A percentile compares a stretch with the other conserved stretches of the same genome.
phyloP scores from a whole-genome alignment of 352 stramenopile genomes.

The Plasmopara muralis region DNA sequence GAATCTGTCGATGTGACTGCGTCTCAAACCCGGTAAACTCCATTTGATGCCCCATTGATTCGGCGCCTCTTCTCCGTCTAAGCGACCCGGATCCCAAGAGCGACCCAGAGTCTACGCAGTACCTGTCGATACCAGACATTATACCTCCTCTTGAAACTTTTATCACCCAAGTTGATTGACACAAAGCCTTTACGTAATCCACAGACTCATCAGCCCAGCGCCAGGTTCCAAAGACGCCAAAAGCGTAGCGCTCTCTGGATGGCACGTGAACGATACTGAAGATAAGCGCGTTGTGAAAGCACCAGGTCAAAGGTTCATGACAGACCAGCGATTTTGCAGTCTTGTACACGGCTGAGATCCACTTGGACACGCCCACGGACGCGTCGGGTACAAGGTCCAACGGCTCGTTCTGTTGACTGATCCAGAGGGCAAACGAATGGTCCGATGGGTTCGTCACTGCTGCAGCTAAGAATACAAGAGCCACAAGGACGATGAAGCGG shows the following conservation, averaged over 20 bases:
- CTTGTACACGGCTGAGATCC: slow-evolving; percentile 64
- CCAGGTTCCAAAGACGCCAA: slow-evolving; percentile 63
- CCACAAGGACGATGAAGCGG: slow-evolving; percentile 32
- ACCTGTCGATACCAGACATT: slow-evolving; percentile 47
- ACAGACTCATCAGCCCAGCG: slow-evolving; percentile 57
- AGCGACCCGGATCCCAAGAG: slow-evolving; percentile 1
- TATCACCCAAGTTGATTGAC: slow-evolving; percentile 39
- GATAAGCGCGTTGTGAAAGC: slow-evolving; percentile 45
- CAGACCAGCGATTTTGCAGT: slow-evolving; percentile 56
- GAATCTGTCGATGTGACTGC: slow-evolving; percentile 42
- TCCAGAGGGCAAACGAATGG: slow-evolving; percentile 62
- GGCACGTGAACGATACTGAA: slow-evolving; percentile 67
- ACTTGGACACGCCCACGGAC: slow-evolving; percentile 49
- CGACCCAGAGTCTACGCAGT: slow-evolving; percentile 19
- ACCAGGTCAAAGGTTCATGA: slow-evolving; percentile 61
- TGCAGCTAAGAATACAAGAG: slow-evolving; percentile 19
- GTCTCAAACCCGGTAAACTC: slow-evolving; percentile 11
- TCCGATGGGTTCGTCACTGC: slow-evolving; percentile 61
- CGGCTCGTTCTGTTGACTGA: slow-evolving; percentile 45
- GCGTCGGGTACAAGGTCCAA: slow-evolving; percentile 31
- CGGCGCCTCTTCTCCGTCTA: slow-evolving; percentile 12
- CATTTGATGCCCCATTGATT: slow-evolving; percentile 6
- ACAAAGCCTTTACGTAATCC: slow-evolving; percentile 36
- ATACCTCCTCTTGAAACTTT: slow-evolving; percentile 44
- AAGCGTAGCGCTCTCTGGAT: slow-evolving; percentile 50